phyloP scores from a whole-genome alignment of 2,329 filamentous ascomycete species.

The Fusarium poae region DNA sequence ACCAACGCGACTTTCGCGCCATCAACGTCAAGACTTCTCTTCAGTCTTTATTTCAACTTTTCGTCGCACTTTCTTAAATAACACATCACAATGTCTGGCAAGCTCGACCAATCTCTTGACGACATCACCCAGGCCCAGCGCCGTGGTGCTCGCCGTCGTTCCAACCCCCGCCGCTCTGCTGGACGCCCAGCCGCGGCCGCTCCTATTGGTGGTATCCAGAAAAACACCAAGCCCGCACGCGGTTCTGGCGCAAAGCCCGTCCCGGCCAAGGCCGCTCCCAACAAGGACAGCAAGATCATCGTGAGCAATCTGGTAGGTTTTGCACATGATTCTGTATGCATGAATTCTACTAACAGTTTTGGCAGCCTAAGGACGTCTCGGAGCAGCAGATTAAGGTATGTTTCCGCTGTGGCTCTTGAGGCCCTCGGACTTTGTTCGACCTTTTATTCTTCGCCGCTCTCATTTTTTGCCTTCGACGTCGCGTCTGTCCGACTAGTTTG shows the following conservation, averaged over 20 bases:
- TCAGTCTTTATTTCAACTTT: conserved; percentile 42
- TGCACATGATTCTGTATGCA: neutral
- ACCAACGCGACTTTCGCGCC: conserved; percentile 28
- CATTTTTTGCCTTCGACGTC: conserved; percentile 52
- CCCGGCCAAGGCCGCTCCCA: conserved; percentile 73
- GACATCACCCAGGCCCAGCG: conserved; percentile 90
- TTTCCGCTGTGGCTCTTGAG: conserved; percentile 83
- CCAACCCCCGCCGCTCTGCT: conserved; percentile 63
- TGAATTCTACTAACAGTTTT: conserved; percentile 60
- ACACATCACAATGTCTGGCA: conserved; percentile 81
- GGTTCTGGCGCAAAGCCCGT: conserved; percentile 69
- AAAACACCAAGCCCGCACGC: conserved; percentile 75
- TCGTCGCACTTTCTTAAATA: conserved; percentile 34
- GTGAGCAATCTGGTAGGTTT: conserved; percentile 94
- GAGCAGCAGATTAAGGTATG: conserved; percentile 99
- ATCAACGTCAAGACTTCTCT: conserved; percentile 27
- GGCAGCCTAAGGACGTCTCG: conserved; percentile 92
- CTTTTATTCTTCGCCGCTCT: conserved; percentile 58
- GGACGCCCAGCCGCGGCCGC: conserved; percentile 69
- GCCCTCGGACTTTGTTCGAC: conserved; percentile 79
- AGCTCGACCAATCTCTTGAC: conserved; percentile 96
- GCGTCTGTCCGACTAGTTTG: conserved; percentile 40
- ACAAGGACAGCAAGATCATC: conserved; percentile 93
- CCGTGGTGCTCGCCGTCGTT: conserved; percentile 68
- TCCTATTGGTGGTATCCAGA: conserved; percentile 88